Percentiles rank a stretch among this genome's conserved stretches.
phyloP scores from a whole-genome alignment of 108 stramenopile genomes.

The Schizochytrium sp. region DNA sequence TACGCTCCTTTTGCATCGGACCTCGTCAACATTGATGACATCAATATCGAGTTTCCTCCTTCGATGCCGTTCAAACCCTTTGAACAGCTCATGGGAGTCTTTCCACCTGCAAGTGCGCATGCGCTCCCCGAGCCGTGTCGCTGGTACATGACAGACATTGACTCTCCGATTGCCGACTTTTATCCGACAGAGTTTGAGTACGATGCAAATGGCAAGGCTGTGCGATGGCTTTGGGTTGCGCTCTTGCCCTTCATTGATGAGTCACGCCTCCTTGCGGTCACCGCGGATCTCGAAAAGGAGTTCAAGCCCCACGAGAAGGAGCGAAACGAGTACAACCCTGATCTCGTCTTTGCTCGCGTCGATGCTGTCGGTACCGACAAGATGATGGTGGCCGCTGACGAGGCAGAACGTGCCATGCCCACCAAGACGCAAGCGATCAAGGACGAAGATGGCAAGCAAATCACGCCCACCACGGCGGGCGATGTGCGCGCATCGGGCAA shows the following conservation, averaged over 20 bases:
- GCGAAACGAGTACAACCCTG: background rate
- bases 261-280: constrained; percentile 67
- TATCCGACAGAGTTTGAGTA: constrained; percentile 71
- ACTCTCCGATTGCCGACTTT: constrained; percentile 91
- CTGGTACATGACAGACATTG: constrained; percentile 75
- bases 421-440: background rate
- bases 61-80: constrained; percentile 82
- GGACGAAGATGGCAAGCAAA: no score
- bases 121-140: constrained; percentile 80
- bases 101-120: constrained; percentile 84
- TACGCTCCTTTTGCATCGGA: constrained; percentile 98
- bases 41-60: constrained; percentile 65
- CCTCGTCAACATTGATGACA: constrained; percentile 80
- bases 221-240: constrained; percentile 98
- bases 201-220: constrained; percentile 95
- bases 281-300: constrained; percentile 34
- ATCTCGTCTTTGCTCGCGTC: background rate
- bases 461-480: background rate
- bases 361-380: background rate
- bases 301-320: constrained; percentile 14
- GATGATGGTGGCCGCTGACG: background rate
- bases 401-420: background rate
- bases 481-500: background rate
- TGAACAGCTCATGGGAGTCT: constrained; percentile 92
- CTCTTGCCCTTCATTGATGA: constrained; percentile 97